A percentile compares a stretch with the other conserved stretches of the same genome.
Evolutionary conservation across 257 asterid species (phyloP).

Genomic region (Scutellaria barbata): DNA sequence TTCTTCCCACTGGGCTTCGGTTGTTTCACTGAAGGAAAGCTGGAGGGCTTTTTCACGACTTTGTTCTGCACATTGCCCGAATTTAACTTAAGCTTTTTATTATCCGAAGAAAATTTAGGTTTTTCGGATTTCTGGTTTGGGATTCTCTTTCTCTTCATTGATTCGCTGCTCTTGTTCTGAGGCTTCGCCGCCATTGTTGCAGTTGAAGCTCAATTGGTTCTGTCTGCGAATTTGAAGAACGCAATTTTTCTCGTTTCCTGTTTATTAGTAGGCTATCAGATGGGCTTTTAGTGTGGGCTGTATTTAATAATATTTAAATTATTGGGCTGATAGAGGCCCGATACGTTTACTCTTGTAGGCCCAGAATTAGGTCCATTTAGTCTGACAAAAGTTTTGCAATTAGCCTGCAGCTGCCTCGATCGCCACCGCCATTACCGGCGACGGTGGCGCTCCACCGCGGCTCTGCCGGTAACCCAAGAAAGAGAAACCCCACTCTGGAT

Average conservation of each 20-base stretch:
- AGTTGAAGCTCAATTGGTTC: conserved; percentile 27
- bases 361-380: conserved; percentile 15
- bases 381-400: background rate
- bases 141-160: conserved; percentile 66
- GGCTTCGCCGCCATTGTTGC: conserved; percentile 70
- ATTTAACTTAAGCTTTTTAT: conserved; percentile 46
- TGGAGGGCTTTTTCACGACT: conserved; percentile 47
- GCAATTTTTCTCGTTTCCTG: background rate
- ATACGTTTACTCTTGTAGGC: background rate
- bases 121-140: conserved; percentile 49
- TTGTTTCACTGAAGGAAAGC: conserved; percentile 35
- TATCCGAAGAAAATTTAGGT: conserved; percentile 39
- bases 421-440: background rate
- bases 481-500: conserved; percentile 45
- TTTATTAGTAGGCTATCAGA: background rate
- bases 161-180: conserved; percentile 43
- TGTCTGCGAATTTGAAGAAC: conserved; percentile 12
- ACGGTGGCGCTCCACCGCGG: conserved; percentile 6
- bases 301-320: background rate
- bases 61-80: conserved; percentile 42
- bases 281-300: background rate
- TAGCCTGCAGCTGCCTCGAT: background rate
- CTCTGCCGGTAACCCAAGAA: background rate
- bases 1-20: conserved; percentile 40
- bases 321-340: conserved; percentile 5